These are phyloP conservation scores for Spinellus fusiger DNA, from an alignment of 192 early-diverging fungal genomes.

Conservation along the genomic window DNA sequence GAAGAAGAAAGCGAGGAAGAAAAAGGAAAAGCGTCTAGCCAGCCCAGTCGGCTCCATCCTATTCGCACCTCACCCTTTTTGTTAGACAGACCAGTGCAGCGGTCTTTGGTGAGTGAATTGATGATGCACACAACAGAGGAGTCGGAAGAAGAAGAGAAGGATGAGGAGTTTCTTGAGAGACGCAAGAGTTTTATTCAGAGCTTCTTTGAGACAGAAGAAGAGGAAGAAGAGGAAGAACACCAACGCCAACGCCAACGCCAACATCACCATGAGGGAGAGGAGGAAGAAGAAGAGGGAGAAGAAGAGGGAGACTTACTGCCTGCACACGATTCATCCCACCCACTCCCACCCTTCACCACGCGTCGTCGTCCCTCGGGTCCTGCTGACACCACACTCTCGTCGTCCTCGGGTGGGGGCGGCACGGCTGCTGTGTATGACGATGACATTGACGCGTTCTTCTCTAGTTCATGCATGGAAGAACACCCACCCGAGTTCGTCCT, in stretches of 20 bases:
- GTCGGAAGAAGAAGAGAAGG: not conserved
- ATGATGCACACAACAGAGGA: slow-evolving; percentile 7
- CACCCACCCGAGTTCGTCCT: not conserved
- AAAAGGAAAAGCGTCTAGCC: slow-evolving; percentile 11
- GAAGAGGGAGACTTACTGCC: not conserved
- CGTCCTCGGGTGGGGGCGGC: not conserved
- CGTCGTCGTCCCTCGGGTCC: not conserved
- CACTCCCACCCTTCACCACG: not conserved
- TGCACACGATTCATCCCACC: not conserved
- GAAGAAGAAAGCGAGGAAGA: slow-evolving; percentile 4
- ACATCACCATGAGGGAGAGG: slow-evolving; percentile 1
- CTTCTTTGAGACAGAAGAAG: not conserved
- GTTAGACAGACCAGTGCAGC: slow-evolving; percentile 1
- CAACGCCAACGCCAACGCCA: too few relatives aligned
- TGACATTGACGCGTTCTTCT: slow-evolving; percentile 25
- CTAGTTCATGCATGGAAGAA: not conserved
- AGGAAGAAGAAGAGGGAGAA: slow-evolving; percentile 14
- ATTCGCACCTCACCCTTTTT: not conserved
- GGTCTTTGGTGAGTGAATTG: slow-evolving; percentile 10
- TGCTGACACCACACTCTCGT: slow-evolving; percentile 2
- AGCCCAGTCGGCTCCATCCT: not conserved
- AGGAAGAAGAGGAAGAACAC: slow-evolving; percentile 11
- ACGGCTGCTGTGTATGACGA: slow-evolving; percentile 1
- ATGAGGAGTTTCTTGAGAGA: not conserved
- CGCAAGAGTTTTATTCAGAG: slow-evolving; percentile 4